Conservation (phyloP, 2,329 filamentous ascomycete species). For the Ilyonectria robusta region DNA sequence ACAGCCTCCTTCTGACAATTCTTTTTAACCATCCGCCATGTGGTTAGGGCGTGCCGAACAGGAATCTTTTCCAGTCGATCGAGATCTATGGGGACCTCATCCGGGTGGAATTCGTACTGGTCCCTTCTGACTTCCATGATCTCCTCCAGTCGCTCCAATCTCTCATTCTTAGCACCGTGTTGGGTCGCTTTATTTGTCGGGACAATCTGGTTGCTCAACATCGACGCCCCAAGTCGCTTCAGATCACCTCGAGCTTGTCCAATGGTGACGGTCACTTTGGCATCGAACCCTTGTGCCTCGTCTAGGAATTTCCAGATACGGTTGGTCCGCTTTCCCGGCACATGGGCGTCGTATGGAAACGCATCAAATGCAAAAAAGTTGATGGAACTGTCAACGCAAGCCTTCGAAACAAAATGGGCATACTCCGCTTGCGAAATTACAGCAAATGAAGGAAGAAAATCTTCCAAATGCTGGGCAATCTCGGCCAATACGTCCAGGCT, state of each 20-base stretch:
- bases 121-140: constrained; percentile 28
- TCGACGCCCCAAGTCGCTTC: constrained; percentile 44
- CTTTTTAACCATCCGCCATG: constrained; percentile 1
- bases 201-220: constrained; percentile 33
- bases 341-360: constrained; percentile 27
- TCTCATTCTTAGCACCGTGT: neutral
- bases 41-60: neutral
- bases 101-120: constrained; percentile 23
- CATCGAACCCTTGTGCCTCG: constrained; percentile 35
- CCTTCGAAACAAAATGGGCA: neutral
- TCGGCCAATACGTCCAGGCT: constrained; percentile 40
- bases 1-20: neutral
- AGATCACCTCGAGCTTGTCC: constrained; percentile 41
- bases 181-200: constrained; percentile 19
- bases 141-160: constrained; percentile 22
- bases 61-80: neutral
- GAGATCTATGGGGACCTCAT: constrained; percentile 28
- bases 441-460: neutral
- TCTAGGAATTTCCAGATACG: constrained; percentile 41
- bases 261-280: neutral
- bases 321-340: constrained; percentile 31
- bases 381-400: constrained; percentile 11
- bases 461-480: constrained; percentile 39
- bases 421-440: no score
- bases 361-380: constrained; percentile 38